Evolutionary conservation across 495 filamentous ascomycete genomes (phyloP).

Genomic region (Penicillium desertorum): DNA sequence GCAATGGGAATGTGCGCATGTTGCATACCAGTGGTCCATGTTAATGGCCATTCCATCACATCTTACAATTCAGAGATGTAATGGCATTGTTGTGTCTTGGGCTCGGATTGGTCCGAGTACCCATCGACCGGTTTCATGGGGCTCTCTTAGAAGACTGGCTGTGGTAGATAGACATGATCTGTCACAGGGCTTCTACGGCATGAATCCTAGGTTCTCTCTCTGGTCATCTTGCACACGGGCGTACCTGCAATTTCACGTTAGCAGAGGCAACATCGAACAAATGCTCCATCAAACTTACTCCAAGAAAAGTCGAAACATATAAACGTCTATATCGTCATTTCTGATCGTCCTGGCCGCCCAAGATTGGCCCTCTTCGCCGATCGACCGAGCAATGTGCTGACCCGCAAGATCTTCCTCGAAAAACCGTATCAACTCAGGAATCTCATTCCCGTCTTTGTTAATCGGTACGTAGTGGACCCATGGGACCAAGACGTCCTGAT

Average conservation of each 20-base stretch:
- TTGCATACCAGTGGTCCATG: background rate
- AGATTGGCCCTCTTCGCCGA: constrained; percentile 41
- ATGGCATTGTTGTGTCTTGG: background rate
- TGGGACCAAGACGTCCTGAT: constrained; percentile 52
- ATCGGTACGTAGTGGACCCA: constrained; percentile 58
- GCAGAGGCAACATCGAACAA: background rate
- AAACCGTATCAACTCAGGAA: constrained; percentile 44
- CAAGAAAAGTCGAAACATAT: constrained; percentile 44
- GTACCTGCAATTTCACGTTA: constrained; percentile 8
- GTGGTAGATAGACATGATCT: background rate
- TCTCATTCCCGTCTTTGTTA: constrained; percentile 44
- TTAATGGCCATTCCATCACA: too few species aligned
- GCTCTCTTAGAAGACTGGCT: background rate
- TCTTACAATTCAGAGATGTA: background rate
- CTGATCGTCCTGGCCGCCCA: constrained; percentile 42
- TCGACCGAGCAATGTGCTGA: constrained; percentile 31
- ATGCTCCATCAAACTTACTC: constrained; percentile 25
- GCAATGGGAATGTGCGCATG: background rate
- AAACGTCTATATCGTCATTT: constrained; percentile 40
- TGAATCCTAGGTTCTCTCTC: constrained; percentile 3
- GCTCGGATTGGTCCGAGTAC: background rate
- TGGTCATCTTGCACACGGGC: constrained; percentile 19
- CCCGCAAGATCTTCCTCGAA: constrained; percentile 36
- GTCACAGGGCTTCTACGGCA: background rate
- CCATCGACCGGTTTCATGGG: background rate